Percentiles rank a stretch among this genome's conserved stretches.
Conservation (phyloP, 1,284 basidiomycete genomes). For the Rhodotorula mucilaginosa region DNA sequence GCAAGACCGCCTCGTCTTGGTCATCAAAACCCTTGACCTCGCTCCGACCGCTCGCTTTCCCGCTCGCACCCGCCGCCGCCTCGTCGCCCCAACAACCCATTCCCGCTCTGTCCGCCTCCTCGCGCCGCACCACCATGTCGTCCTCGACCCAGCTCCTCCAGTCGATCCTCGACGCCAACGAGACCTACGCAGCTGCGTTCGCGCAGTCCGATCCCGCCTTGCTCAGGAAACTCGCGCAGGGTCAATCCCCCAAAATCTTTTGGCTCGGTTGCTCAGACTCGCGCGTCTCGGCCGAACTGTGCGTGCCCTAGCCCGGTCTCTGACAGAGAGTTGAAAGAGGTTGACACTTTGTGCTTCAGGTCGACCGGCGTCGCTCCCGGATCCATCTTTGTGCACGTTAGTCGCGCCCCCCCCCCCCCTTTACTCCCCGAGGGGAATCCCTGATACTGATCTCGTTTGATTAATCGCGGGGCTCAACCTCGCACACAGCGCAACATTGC, state of each 20-base stretch:
- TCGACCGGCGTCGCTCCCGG: slow-evolving; percentile 40
- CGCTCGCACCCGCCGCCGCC: not conserved
- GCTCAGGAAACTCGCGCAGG: slow-evolving; percentile 60
- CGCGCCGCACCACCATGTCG: slow-evolving; percentile 2
- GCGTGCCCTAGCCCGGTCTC: not conserved
- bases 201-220: slow-evolving; percentile 61
- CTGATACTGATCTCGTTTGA: not conserved
- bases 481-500: slow-evolving; percentile 49
- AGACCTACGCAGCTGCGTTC: slow-evolving; percentile 56
- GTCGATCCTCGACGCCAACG: slow-evolving; percentile 37
- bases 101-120: not conserved
- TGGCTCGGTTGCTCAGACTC: slow-evolving; percentile 74
- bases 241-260: slow-evolving; percentile 70
- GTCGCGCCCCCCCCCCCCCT: not conserved
- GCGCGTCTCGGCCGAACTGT: slow-evolving; percentile 57
- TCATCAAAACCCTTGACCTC: too few relatives aligned
- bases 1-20: too few relatives aligned
- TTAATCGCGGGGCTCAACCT: too few relatives aligned
- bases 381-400: slow-evolving; percentile 40
- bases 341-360: slow-evolving; percentile 3
- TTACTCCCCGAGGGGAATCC: not conserved
- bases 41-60: not conserved
- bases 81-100: not conserved
- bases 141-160: slow-evolving; percentile 13
- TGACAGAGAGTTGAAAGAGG: too few relatives aligned